Base-by-base conservation (phyloP, 768 basidiomycete genomes). In the Dendrothele bispora region DNA sequence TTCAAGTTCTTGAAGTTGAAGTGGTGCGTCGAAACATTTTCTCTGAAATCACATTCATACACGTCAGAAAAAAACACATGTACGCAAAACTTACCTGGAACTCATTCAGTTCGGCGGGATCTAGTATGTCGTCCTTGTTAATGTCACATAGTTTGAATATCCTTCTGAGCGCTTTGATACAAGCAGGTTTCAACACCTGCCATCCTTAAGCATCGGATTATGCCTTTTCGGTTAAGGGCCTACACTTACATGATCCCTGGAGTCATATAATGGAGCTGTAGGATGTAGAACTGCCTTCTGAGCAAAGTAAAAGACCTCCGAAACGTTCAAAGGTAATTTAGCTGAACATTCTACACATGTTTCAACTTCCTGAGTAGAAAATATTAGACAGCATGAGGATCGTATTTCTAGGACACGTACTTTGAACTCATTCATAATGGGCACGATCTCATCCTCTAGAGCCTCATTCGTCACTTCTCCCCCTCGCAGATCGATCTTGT, bases 401-500 rank as follows among this genome's bases (percentile, higher is more conserved):
- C 22, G 14, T 10, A 28, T 21, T 6, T 38, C 43, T 46, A 26
- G 53, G 43, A 3, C 20, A 58, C 69, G 46, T 60, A 86, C 94
- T 82, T 99, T 99, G 83, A 95, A 99, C 67, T 98, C 95, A 55
- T 88, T 85, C 95, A 98, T 99, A 46, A 99, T 93, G 25, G 95
- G 95, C 47, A 89, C 67, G 54, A 98, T 95, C 67, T 98, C 95
- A 52, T 88, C 92, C 66, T 95, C 93, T 51, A 99, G 69, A 2
- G 88, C 91, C 61, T 95, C 86, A 59, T 97, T 95, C 22, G 95
- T 93, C 32, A 98, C 91, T 60, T 90, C 83, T 2, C 94, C 95
- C 4, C 91, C 93, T 15, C 95, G 78, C 39, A 98, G 68, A 67
- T 99, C 95, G 38, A 98, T 99, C 73, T 98, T 99, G 73, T 99